Evolutionary conservation across 2,329 filamentous ascomycete species (phyloP).

Genomic region (Talaromyces islandicus): DNA sequence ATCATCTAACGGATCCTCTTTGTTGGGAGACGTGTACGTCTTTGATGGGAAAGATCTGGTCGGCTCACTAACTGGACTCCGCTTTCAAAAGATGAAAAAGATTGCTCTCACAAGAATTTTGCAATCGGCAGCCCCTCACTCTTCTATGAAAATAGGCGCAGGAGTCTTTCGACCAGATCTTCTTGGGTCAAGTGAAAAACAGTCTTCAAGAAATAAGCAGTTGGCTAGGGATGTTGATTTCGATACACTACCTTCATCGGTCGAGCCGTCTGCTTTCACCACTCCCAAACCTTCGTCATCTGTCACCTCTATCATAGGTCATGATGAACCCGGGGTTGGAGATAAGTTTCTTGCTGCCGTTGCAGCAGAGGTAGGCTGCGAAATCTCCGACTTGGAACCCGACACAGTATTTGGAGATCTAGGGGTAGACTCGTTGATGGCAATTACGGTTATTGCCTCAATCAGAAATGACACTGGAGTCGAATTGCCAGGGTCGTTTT

Average conservation of each 20-base stretch:
- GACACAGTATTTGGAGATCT: constrained; percentile 13
- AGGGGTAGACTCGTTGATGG: constrained; percentile 29
- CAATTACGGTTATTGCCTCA: constrained; percentile 22
- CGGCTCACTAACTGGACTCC: not conserved
- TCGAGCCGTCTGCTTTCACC: not conserved
- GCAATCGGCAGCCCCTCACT: not conserved
- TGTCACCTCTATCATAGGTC: not conserved
- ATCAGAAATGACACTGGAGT: constrained; percentile 38
- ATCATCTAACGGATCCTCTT: constrained; percentile 20
- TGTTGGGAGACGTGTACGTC: constrained; percentile 51
- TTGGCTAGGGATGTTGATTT: not conserved
- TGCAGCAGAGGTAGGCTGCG: constrained; percentile 28
- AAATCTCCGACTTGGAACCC: constrained; percentile 26
- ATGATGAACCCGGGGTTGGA: not conserved
- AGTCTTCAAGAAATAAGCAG: not conserved
- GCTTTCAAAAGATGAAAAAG: constrained; percentile 10
- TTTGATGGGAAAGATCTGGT: constrained; percentile 21
- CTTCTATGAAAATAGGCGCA: not conserved
- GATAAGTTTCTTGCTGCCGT: constrained; percentile 20
- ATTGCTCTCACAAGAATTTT: not conserved
- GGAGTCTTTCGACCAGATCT: not conserved
- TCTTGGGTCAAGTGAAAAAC: not conserved
- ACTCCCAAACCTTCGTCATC: not conserved
- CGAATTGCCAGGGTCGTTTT: constrained; percentile 50
- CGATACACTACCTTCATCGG: not conserved